Evolutionary conservation across 1,139 yeast genomes (phyloP), one percentile per base, ranked within the genome.

Genomic region (Geotrichum siamense): DNA sequence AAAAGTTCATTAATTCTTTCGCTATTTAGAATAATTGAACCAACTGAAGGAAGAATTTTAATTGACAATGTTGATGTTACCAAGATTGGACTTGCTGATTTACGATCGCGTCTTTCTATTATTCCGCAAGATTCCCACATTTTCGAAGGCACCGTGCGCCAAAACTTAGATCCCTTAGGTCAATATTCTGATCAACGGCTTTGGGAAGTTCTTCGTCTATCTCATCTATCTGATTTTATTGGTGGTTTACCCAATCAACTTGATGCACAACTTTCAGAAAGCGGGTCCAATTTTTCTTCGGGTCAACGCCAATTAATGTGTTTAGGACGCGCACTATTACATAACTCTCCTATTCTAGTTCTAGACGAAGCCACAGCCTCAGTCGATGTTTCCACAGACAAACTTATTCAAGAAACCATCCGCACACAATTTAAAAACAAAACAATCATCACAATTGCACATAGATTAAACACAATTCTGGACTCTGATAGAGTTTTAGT

Each of bases 331-430:
- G 93, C 89, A 0, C 65, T 84, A 39, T 66, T 83, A 50, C 72
- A 72, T 45, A 70, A 73, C 12, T 76, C 87, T 2, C 76, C 73
- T 49, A 74, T 83, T 23, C 65, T 84, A 47, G 75, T 84, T 16
- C 64, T 84, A 38, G 94, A 84, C 58, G 94, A 84, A 62, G 94
- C 94, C 0, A 84, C 94, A 0, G 89, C 94, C 0, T 82, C 91
- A 2, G 89, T 84, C 25, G 94, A 84, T 59, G 77, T 80, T 16
- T 82, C 81, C 57, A 84, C 94, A 0, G 94, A 83, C 55, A 73
- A 72, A 51, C 72, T 82, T 44, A 76, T 83, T 43, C 94, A 83
- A 62, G 76, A 78, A 50, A 82, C 93, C 0, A 82, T 84, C 34
- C 69, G 89, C 47, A 57, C 63, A 1, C 78, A 77, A 55, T 82